Conservation (phyloP, 2,329 filamentous ascomycete genomes). For the Fusarium dimerum region DNA sequence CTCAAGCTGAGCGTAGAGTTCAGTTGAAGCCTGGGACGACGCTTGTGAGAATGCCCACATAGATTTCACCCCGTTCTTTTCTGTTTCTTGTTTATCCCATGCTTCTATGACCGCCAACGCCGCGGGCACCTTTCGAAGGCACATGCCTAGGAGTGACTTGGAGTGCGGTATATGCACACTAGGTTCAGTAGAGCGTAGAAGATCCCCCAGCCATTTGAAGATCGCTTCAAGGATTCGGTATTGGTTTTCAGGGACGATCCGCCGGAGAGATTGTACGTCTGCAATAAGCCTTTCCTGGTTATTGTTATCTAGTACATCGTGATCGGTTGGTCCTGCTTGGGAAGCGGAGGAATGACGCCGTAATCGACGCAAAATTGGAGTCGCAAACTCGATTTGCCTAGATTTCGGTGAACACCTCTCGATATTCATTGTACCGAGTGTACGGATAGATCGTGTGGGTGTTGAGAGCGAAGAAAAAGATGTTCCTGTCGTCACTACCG, state of each 20-base stretch:
- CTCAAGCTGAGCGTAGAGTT: conserved; percentile 39
- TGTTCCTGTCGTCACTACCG: neutral
- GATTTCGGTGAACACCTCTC: conserved; percentile 25
- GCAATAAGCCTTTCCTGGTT: conserved; percentile 14
- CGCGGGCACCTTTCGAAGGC: conserved; percentile 34
- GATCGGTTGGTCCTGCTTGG: neutral
- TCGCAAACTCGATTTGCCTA: conserved; percentile 31
- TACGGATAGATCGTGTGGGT: conserved; percentile 31
- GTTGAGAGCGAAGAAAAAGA: conserved; percentile 9
- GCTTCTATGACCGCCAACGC: conserved; percentile 35
- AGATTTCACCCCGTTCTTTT: conserved; percentile 23
- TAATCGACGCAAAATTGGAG: conserved; percentile 32
- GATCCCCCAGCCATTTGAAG: conserved; percentile 31
- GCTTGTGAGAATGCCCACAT: conserved; percentile 30
- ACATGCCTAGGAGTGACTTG: conserved; percentile 40
- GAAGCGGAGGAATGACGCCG: conserved; percentile 17
- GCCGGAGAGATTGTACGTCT: conserved; percentile 28
- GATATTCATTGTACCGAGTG: conserved; percentile 33
- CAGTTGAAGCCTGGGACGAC: conserved; percentile 29
- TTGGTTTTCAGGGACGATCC: conserved; percentile 20
- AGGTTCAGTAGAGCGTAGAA: conserved; percentile 32
- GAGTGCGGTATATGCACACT: conserved; percentile 19
- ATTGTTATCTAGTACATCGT: neutral
- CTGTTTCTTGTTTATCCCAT: conserved; percentile 32
- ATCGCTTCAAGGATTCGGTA: conserved; percentile 37